phyloP scores from a whole-genome alignment of 495 filamentous ascomycete genomes.

The Trichoderma asperelloides region DNA sequence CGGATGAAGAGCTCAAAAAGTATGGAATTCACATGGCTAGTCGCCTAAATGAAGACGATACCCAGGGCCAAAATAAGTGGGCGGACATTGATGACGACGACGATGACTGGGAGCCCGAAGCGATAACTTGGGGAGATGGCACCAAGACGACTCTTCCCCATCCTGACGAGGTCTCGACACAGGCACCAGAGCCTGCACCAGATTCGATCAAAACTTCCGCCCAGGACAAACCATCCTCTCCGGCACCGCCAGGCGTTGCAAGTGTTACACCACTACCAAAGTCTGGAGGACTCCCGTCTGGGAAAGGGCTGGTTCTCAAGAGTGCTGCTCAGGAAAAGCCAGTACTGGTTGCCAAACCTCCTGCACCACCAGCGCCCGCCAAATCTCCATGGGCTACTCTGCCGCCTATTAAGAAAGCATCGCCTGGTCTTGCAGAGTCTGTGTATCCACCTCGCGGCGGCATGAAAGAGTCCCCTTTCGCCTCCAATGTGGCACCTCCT shows the following conservation, averaged over 20 bases:
- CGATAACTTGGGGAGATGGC: conserved; percentile 94
- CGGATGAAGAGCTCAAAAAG: conserved; percentile 93
- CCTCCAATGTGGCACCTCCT: conserved; percentile 35
- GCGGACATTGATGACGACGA: conserved; percentile 98
- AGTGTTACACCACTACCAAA: conserved; percentile 27
- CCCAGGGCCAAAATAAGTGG: conserved; percentile 79
- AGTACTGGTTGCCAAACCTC: conserved; percentile 69
- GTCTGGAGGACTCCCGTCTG: conserved; percentile 32
- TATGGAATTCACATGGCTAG: conserved; percentile 95
- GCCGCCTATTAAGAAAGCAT: conserved; percentile 72
- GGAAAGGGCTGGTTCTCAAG: conserved; percentile 51
- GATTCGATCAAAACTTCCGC: conserved; percentile 15
- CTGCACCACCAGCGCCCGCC: conserved; percentile 57
- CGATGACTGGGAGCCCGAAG: conserved; percentile 94
- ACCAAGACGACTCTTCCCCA: conserved; percentile 80
- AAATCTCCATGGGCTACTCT: conserved; percentile 89
- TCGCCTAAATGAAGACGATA: conserved; percentile 73
- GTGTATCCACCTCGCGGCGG: conserved; percentile 15
- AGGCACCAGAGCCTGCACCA: conserved; percentile 30
- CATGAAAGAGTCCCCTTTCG: conserved; percentile 16
- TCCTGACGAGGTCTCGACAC: conserved; percentile 38
- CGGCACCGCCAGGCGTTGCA: conserved; percentile 26
- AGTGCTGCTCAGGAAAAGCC: conserved; percentile 65
- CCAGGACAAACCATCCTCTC: conserved; percentile 29
- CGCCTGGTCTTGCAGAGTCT: conserved; percentile 52